These are phyloP conservation scores for Boeremia lycopersici DNA, from an alignment of 2,329 filamentous ascomycete species.

Conservation along the genomic window DNA sequence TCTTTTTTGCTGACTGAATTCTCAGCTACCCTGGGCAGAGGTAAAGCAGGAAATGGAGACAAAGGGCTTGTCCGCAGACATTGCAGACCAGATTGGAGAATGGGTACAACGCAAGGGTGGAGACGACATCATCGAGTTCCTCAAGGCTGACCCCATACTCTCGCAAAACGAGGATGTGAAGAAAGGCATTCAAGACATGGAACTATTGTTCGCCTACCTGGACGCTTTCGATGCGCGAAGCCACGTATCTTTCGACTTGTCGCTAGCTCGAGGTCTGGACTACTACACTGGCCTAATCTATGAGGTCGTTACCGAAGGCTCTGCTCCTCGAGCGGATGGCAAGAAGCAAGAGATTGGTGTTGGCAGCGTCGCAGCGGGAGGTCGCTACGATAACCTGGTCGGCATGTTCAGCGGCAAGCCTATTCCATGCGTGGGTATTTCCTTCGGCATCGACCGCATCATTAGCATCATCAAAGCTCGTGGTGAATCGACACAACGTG, in stretches of 20 bases:
- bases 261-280: slow-evolving; percentile 86
- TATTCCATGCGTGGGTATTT: slow-evolving; percentile 89
- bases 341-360: slow-evolving; percentile 65
- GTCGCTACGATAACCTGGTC: slow-evolving; percentile 90
- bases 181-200: slow-evolving; percentile 80
- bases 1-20: slow-evolving; percentile 17
- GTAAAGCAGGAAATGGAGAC: slow-evolving; percentile 94
- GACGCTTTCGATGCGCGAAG: slow-evolving; percentile 75
- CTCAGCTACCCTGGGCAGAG: slow-evolving; percentile 74
- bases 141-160: slow-evolving; percentile 31
- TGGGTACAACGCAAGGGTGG: slow-evolving; percentile 81
- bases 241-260: slow-evolving; percentile 85
- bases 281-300: slow-evolving; percentile 93
- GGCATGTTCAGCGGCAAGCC: slow-evolving; percentile 92
- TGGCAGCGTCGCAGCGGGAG: slow-evolving; percentile 86
- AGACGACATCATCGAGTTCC: slow-evolving; percentile 67
- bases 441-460: slow-evolving; percentile 94
- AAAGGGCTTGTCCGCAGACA: slow-evolving; percentile 76
- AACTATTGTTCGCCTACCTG: slow-evolving; percentile 79
- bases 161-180: slow-evolving; percentile 70
- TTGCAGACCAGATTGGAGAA: slow-evolving; percentile 86
- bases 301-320: slow-evolving; percentile 84
- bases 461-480: slow-evolving; percentile 88
- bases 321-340: slow-evolving; percentile 58
- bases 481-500: slow-evolving; percentile 66